Evolutionary conservation across 306 rosid species (phyloP), one percentile per base, ranked within the genome.

Genomic region (Fragaria vesca): DNA sequence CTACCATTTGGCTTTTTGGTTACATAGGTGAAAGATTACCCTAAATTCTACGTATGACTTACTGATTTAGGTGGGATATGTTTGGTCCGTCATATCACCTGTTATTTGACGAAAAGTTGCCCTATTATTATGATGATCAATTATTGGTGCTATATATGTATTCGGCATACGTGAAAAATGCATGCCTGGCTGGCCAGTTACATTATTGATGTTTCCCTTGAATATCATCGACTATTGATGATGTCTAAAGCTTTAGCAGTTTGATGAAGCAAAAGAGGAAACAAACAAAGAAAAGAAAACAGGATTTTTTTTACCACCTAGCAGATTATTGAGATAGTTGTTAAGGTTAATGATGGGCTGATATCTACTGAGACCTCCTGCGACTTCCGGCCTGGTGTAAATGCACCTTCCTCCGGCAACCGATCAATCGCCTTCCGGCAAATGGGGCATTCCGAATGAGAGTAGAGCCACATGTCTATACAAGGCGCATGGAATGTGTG

Each of bases 401-500:
- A 18, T 69, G 10, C n/a, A 36, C 42, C 42, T 30, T 50, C 24
- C 2, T n/a, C 54, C 3, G 38, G 47, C 16, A 46, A 43, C 11
- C 1, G 65, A 62, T 71, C 32, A 21, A 70, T 5, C 54, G 38
- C 66, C 18, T 30, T 74, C n/a, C 74, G 77, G 54, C 78, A 61
- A 54, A 74, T 17, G 13, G 72, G 78, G 68, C 86, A 79, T n/a
- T 72, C 17, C 0, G 71, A 63, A 55, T 75, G 86, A 52, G 83
- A 70, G n/a, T 20, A 46, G 50, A 78, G 57, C 83, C 82, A 78
- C 57, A 55, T 43, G 24, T 82, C 79, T 7, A 78, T 50, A 63
- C 83, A 79, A 16, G 74, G 68, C 45, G 78, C 74, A 36, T 83
- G 75, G 71, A 79, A 78, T 16, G 78, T 69, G 72, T 79, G 83